Evolutionary conservation across 1,139 yeast genomes (phyloP).

Genomic region (Kodamaea sp.): DNA sequence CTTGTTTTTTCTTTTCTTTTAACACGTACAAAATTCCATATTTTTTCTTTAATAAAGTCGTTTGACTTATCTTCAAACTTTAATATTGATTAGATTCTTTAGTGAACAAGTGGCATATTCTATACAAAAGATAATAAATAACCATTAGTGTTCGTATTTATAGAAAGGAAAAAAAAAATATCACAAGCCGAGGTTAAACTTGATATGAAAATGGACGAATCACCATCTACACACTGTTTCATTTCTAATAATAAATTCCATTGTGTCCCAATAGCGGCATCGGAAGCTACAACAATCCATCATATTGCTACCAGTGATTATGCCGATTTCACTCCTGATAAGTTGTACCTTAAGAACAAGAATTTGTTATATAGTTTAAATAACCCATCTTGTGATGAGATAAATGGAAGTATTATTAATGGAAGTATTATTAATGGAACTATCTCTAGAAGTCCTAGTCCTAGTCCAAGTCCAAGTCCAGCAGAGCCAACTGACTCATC

Average conservation of each 20-base stretch:
- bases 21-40: constrained; percentile 1
- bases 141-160: too few relatives aligned
- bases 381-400: constrained; percentile 30
- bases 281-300: constrained; percentile 13
- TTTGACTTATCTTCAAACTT: too few relatives aligned
- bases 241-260: constrained; percentile 37
- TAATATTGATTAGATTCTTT: too few relatives aligned
- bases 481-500: too few relatives aligned
- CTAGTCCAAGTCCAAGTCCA: constrained; percentile 8
- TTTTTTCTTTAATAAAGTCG: too few relatives aligned
- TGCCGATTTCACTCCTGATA: constrained; percentile 19
- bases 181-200: too few relatives aligned
- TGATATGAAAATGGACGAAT: neutral
- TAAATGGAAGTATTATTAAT: too few relatives aligned
- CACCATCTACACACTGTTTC: constrained; percentile 38
- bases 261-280: constrained; percentile 30
- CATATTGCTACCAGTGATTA: constrained; percentile 18
- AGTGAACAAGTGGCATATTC: too few relatives aligned
- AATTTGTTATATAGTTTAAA: constrained; percentile 41
- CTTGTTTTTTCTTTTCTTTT: constrained; percentile 1
- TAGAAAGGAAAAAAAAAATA: too few relatives aligned
- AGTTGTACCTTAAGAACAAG: constrained; percentile 31
- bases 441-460: constrained; percentile 12
- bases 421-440: constrained; percentile 1
- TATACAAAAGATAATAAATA: too few relatives aligned